Base-by-base conservation (phyloP, 371 early-diverging fungal genomes). In the Lichtheimia ornata region DNA sequence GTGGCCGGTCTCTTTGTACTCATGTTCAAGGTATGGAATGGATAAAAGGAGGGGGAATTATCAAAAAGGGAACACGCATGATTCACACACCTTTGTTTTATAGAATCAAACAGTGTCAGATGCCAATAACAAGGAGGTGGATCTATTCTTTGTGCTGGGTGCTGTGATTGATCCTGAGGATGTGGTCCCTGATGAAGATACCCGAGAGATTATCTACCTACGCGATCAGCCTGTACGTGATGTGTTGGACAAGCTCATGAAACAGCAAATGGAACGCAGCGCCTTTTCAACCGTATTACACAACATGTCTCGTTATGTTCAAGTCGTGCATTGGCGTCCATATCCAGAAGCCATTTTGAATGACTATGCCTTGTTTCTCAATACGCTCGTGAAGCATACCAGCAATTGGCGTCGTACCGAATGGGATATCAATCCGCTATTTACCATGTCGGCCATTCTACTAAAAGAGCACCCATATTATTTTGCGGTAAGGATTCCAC, bases 221-320 rank as follows among this genome's bases (percentile, higher is more conserved):
- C 82, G 83, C 1, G 84, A 86, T 49, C 87, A 86, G 18, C 87
- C 87, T 14, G 74, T 86, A 6, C 81, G 83, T 5, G 87, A 86
- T 58, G 84, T 86, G 5, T 27, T 86, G 14, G 85, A 86, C 25
- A 80, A 84, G 41, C 63, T 86, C 45, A 78, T 79, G 74, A 84
- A 78, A 28, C 82, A 83, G 55, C 84, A 82, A 45, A 70, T 86
- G 70, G 84, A 84, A 15, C 73, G 83, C 3, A 66, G 69, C 14
- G 74, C 84, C 6, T 84, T 86, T 17, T 86, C 87, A 0, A 79
- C 77, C 3, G 83, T 86, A 17, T 56, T 86, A 24, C 71, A 73
- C 50, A 86, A 86, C 59, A 73, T 81, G 56, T 72, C 78, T 4
- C 73, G 78, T 1, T 86, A 86, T 53, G 75, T 86, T 0, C 81